Evolutionary conservation across 352 stramenopile genomes (phyloP), one percentile per base, ranked within the genome.

Genomic region (Phytophthora ohioensis): DNA sequence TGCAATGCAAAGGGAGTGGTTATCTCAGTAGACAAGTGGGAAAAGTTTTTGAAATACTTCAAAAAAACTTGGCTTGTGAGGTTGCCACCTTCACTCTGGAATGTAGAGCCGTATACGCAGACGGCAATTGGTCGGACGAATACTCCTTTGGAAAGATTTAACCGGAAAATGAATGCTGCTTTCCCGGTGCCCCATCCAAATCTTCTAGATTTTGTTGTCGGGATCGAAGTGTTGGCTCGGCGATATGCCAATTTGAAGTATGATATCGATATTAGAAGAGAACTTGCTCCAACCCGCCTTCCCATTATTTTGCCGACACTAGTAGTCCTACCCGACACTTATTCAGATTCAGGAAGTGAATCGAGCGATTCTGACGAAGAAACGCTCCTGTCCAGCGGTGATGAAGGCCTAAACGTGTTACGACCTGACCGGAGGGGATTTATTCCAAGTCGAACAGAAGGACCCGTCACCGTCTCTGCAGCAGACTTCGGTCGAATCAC

Each of bases 111-210:
- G 2, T 41, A 17, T 11, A 66, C 39, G n/a, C 13, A 34, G 5
- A 4, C 3, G 5, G 13, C 15, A 9, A 10, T 70, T 4, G 59
- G 36, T 11, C n/a, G 60, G 10, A 71, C 56, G 4, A 74, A 74
- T 38, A 76, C 71, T 51, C 36, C 55, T 0, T 49, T 73, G 2
- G 63, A 76, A 35, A 30, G 59, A 27, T 74, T 74, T 38, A 76
- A 79, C 36, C 53, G 62, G 0, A 51, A 69, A 36, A 36, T 79
- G 45, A 76, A 76, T 13, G 32, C 54, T 7, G 59, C 32, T 0
- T 71, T 71, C 31, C 17, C 17, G 1, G 61, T 31, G 0, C 45
- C 64, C 0, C 65, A 78, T 30, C 48, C 71, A 1, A 67, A 54
- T 12, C 30, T 70, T n/a, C 11, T 52, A 5, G 34, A 39, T 10